Evolutionary conservation across 2,329 filamentous ascomycete genomes (phyloP).

Genomic region (Sclerotiophoma versabilis): DNA sequence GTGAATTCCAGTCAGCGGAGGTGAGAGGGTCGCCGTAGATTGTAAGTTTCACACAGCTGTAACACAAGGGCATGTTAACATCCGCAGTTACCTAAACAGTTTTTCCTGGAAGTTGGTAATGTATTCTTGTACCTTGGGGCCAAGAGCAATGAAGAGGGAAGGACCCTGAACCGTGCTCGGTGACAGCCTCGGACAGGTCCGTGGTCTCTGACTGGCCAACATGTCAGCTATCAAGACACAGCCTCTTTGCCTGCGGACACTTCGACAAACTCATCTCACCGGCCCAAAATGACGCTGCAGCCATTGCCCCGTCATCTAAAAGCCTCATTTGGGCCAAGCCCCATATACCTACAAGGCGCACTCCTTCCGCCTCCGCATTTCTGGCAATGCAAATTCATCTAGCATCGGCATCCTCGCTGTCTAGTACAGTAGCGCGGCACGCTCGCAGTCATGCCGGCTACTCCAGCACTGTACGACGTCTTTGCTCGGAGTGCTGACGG

Average conservation of each 20-base stretch:
- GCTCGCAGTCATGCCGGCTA: slow-evolving; percentile 43
- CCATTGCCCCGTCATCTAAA: slow-evolving; percentile 6
- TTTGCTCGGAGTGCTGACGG: slow-evolving; percentile 19
- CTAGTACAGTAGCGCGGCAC: slow-evolving; percentile 33
- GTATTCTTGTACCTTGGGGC: background rate
- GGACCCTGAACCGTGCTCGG: background rate
- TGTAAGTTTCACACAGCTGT: background rate
- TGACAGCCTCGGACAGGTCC: background rate
- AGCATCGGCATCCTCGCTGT: slow-evolving; percentile 15
- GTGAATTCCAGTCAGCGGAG: background rate
- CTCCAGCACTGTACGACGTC: slow-evolving; percentile 33
- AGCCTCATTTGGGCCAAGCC: slow-evolving; percentile 23
- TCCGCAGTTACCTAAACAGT: background rate
- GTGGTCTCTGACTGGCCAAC: slow-evolving; percentile 8
- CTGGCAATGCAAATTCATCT: slow-evolving; percentile 11
- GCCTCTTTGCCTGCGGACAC: slow-evolving; percentile 15
- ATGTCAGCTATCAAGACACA: slow-evolving; percentile 11
- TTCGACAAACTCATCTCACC: slow-evolving; percentile 24
- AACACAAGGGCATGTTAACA: background rate
- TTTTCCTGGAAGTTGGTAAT: background rate
- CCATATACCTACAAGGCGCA: slow-evolving; percentile 18
- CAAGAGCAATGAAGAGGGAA: background rate
- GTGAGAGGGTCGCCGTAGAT: background rate
- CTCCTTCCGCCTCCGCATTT: slow-evolving; percentile 2
- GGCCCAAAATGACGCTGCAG: slow-evolving; percentile 16